Evolutionary conservation across 75 land plant genomes (phyloP).

Genomic region (Picea glauca): DNA sequence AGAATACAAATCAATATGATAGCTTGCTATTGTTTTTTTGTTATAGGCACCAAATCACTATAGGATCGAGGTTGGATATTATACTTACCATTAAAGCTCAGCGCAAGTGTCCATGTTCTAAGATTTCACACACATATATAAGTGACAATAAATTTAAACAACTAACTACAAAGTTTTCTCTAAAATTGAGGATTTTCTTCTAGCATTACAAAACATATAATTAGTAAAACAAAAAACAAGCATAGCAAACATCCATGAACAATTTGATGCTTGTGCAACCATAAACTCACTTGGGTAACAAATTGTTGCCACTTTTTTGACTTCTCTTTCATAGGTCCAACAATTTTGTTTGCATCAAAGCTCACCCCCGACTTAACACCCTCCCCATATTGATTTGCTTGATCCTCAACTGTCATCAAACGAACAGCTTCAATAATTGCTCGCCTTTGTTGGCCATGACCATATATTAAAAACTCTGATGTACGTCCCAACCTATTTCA

Average conservation of each 20-base stretch:
- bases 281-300: constrained; percentile 62
- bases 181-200: no score
- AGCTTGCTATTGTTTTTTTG: no score
- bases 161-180: no score
- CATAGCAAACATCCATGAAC: not conserved
- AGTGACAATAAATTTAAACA: no score
- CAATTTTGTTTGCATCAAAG: constrained; percentile 9
- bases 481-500: constrained; percentile 69
- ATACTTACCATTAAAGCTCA: not conserved
- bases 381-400: constrained; percentile 8
- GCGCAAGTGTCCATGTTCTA: not conserved
- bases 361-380: constrained; percentile 8
- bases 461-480: constrained; percentile 84
- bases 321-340: constrained; percentile 52
- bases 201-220: not conserved
- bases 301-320: constrained; percentile 93
- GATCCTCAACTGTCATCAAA: constrained; percentile 30
- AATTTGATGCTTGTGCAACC: not conserved
- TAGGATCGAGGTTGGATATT: not conserved
- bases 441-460: constrained; percentile 86
- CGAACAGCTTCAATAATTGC: constrained; percentile 92
- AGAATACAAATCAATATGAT: no score
- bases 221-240: not conserved
- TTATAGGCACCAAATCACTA: no score
- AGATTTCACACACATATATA: not conserved